Evolutionary conservation across 208 protist species (phyloP).

Genomic region (Naegleria fowleri): DNA sequence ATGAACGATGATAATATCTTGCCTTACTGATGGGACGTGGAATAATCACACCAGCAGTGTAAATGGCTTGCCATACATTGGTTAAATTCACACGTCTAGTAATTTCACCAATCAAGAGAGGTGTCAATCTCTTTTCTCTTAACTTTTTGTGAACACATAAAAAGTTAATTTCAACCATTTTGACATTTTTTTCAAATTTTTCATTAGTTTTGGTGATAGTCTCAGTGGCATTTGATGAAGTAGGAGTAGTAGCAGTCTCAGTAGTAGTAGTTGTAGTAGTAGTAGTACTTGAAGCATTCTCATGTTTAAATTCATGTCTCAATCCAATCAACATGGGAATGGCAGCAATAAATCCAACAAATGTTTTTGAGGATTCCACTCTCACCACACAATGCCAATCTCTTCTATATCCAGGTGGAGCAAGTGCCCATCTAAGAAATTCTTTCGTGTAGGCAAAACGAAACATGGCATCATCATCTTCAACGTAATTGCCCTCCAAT

Average conservation of each 20-base stretch:
- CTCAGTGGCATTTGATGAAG: not conserved
- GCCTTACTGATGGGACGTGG: constrained; percentile 86
- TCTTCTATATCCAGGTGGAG: constrained; percentile 80
- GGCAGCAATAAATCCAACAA: constrained; percentile 79
- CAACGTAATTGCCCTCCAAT: constrained; percentile 97
- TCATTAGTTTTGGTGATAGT: not conserved
- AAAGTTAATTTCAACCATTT: constrained; percentile 98
- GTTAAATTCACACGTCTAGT: constrained; percentile 93
- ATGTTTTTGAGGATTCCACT: constrained; percentile 54
- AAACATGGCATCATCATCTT: constrained; percentile 97
- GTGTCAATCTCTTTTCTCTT: constrained; percentile 90
- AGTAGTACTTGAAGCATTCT: not conserved
- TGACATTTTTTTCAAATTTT: constrained; percentile 14
- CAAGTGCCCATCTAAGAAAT: constrained; percentile 95
- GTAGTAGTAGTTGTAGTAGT: not conserved
- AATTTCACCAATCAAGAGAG: constrained; percentile 97
- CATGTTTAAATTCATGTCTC: not conserved
- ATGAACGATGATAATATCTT: constrained; percentile 91
- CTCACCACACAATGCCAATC: constrained; percentile 96
- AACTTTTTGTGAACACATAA: constrained; percentile 98
- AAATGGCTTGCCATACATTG: constrained; percentile 91
- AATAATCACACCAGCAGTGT: constrained; percentile 93
- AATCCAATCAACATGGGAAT: constrained; percentile 51
- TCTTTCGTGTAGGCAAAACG: constrained; percentile 97
- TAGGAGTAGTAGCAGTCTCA: not conserved